Percentiles rank a stretch among this genome's conserved stretches.
Evolutionary conservation across 768 basidiomycete genomes (phyloP).

Genomic region (Boletus barrowsii): DNA sequence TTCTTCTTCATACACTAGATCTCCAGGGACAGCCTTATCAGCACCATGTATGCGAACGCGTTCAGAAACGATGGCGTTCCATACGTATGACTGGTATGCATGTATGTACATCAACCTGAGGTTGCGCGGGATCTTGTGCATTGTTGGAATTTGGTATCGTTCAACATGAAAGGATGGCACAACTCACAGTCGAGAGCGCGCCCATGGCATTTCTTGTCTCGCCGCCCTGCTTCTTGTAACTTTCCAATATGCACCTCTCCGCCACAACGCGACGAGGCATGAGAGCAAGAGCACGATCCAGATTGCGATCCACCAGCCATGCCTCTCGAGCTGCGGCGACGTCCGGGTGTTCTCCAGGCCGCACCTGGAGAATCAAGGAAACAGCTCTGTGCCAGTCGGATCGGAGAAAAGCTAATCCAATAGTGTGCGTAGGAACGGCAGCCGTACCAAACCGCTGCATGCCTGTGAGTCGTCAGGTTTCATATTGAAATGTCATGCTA

Average conservation of each 20-base stretch:
- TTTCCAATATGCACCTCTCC: conserved; percentile 89
- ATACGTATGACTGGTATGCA: conserved; percentile 97
- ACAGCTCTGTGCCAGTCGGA: conserved; percentile 90
- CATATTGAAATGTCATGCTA: neutral
- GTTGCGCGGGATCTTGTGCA: conserved; percentile 85
- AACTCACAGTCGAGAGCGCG: conserved; percentile 74
- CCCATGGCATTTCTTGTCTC: conserved; percentile 84
- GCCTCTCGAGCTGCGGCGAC: conserved; percentile 80
- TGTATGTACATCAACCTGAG: conserved; percentile 97
- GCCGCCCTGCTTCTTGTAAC: conserved; percentile 76
- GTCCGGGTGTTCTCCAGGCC: conserved; percentile 92
- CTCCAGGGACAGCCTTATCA: conserved; percentile 76
- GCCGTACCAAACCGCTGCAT: conserved; percentile 99
- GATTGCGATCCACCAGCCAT: conserved; percentile 81
- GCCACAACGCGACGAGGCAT: conserved; percentile 93
- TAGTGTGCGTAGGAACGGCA: conserved; percentile 90
- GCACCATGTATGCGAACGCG: conserved; percentile 77
- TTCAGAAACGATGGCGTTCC: conserved; percentile 97
- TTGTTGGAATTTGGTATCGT: neutral
- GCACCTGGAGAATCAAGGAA: conserved; percentile 72
- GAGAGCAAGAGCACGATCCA: conserved; percentile 75
- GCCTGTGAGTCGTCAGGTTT: conserved; percentile 45
- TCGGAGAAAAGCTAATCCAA: conserved; percentile 85
- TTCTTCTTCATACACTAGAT: conserved; percentile 75
- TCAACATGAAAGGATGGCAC: neutral